These are phyloP conservation scores for Schizophyllum amplum DNA, from an alignment of 1,284 basidiomycete species.

Conservation along the genomic window DNA sequence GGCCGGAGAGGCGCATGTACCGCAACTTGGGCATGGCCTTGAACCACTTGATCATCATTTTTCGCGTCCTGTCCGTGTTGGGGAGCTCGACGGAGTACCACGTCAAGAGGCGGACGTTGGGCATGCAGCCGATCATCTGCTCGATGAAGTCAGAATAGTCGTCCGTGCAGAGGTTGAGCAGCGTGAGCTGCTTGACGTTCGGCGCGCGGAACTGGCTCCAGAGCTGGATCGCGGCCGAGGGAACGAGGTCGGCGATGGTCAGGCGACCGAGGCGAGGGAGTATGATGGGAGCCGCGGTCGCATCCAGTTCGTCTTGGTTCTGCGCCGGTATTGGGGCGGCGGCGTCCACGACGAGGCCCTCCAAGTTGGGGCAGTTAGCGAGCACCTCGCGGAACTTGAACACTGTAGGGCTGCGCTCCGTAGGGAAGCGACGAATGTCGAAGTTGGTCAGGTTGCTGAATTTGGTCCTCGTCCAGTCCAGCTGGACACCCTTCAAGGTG, in stretches of 20 bases:
- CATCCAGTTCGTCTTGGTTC: constrained; percentile 18
- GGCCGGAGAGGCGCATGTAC: constrained; percentile 38
- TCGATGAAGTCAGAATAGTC: constrained; percentile 41
- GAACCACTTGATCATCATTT: constrained; percentile 36
- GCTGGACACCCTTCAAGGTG: constrained; percentile 43
- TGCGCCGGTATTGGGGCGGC: constrained; percentile 35
- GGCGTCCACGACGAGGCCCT: constrained; percentile 48
- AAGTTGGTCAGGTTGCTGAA: constrained; percentile 46
- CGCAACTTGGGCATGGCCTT: constrained; percentile 43
- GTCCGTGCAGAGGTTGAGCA: constrained; percentile 39
- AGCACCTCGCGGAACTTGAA: constrained; percentile 45
- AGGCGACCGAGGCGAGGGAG: constrained; percentile 41
- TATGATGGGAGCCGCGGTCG: constrained; percentile 26
- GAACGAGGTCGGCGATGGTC: constrained; percentile 43
- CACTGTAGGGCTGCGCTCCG: constrained; percentile 38
- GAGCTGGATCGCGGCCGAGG: constrained; percentile 35
- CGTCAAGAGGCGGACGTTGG: constrained; percentile 40
- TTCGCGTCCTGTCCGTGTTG: constrained; percentile 15
- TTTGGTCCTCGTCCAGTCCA: constrained; percentile 43
- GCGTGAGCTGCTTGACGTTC: constrained; percentile 41
- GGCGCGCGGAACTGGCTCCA: constrained; percentile 41
- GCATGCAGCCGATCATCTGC: constrained; percentile 36
- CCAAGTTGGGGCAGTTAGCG: constrained; percentile 34
- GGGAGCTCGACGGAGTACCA: constrained; percentile 33
- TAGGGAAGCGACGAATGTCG: constrained; percentile 50